Base-by-base conservation (phyloP, 257 asterid genomes). In the Catharanthus roseus region DNA sequence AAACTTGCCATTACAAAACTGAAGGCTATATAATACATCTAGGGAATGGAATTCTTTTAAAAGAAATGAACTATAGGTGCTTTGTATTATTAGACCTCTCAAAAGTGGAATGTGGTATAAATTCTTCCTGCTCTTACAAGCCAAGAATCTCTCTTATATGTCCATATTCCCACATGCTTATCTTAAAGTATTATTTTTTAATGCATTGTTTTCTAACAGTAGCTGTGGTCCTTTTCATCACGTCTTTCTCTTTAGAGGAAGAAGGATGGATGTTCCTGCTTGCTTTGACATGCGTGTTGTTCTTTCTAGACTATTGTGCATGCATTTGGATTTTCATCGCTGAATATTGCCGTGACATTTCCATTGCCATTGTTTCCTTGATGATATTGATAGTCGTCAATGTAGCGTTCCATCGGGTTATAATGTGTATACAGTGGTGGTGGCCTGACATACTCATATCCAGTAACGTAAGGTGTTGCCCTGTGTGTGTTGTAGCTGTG, bases 251-350 rank as follows among this genome's bases (percentile, higher is more conserved):
- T n/a, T 63, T 21, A 54, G 54, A 38, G 65, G 21, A 63, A 64
- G 33, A 45, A 53, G 67, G 69, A 69, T 28, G n/a, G n/a, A n/a
- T n/a, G n/a, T 41, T 16, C 51, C 55, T 60, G 60, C 67, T 13
- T 67, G 49, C 67, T 60, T 31, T 62, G 39, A 38, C 62, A 57
- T 38, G 54, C 65, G 77, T 49, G 70, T 31, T 72, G 21, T 24
- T 0, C 72, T 68, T 76, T 66, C 78, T 75, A 92, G 53, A 82
- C 83, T 73, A 92, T 92, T 76, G 72, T 78, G 79, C 98, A 92
- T 66, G 95, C 85, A 81, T 90, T 90, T 74, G 98, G 97, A 83
- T 90, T 90, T 81, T 92, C 98, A 77, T 92, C 98, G 26, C 98
- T 90, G 79, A 92, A 92, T 72, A 88, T 81, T 11, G 97, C 84